phyloP scores from a whole-genome alignment of 257 asterid genomes.

The Solanum gandarillasii region DNA sequence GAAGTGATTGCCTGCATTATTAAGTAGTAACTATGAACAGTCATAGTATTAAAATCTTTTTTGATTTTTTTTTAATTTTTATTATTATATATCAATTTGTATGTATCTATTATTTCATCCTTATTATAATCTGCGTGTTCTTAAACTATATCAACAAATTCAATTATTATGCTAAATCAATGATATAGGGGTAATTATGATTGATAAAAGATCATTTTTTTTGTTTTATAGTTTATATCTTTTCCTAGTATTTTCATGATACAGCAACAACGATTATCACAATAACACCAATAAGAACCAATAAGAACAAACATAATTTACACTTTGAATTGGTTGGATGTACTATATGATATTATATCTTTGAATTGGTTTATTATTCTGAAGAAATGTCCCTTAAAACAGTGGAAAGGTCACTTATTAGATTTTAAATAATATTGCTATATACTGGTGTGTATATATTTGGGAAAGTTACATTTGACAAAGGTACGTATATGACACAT shows the following conservation, averaged over 20 bases:
- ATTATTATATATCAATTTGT: no score
- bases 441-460: neutral
- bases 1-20: neutral
- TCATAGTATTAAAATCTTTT: neutral
- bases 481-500: neutral
- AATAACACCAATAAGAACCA: neutral
- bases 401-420: neutral
- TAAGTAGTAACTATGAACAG: neutral
- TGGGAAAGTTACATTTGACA: neutral
- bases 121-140: no score
- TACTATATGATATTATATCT: neutral
- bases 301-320: neutral
- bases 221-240: neutral
- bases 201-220: no score
- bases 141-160: neutral
- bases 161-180: neutral
- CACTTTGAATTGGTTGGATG: neutral
- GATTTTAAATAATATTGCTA: neutral
- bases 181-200: no score
- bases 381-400: neutral
- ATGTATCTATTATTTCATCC: no score
- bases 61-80: no score
- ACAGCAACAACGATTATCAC: neutral
- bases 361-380: neutral
- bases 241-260: neutral